Conservation (phyloP, 2,329 filamentous ascomycete species). For the Alternaria triticimaculans region DNA sequence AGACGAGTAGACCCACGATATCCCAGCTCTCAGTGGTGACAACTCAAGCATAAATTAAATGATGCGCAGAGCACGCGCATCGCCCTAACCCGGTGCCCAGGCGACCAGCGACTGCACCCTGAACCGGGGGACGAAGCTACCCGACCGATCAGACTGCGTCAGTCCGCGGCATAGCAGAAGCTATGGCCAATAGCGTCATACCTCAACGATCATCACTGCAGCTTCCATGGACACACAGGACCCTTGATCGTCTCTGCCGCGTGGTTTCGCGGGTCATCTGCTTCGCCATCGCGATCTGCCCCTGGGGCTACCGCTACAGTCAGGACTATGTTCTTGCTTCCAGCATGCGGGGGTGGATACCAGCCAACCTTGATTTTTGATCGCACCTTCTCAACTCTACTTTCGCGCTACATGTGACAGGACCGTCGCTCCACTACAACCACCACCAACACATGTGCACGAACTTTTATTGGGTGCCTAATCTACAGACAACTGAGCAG, state of each 20-base stretch:
- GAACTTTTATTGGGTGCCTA: background rate
- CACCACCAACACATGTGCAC: background rate
- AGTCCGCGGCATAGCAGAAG: constrained; percentile 3
- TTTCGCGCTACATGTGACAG: background rate
- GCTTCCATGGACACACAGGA: background rate
- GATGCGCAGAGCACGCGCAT: background rate
- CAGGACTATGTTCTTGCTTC: background rate
- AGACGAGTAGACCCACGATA: background rate
- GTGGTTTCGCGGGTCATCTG: constrained; percentile 1
- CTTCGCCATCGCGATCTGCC: constrained; percentile 2
- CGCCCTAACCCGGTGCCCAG: background rate
- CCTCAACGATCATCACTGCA: background rate
- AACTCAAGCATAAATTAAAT: background rate
- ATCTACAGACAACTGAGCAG: background rate
- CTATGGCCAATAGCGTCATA: constrained; percentile 14
- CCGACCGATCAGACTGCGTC: background rate
- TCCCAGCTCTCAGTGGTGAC: background rate
- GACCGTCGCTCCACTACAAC: background rate
- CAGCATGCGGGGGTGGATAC: constrained; percentile 8
- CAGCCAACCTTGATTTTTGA: constrained; percentile 2
- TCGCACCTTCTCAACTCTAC: background rate
- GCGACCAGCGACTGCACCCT: background rate
- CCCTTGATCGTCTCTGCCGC: constrained; percentile 13
- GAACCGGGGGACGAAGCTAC: background rate
- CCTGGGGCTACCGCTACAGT: background rate